phyloP scores from a whole-genome alignment of 2,329 filamentous ascomycete species.

The Drechslerella dactyloides region DNA sequence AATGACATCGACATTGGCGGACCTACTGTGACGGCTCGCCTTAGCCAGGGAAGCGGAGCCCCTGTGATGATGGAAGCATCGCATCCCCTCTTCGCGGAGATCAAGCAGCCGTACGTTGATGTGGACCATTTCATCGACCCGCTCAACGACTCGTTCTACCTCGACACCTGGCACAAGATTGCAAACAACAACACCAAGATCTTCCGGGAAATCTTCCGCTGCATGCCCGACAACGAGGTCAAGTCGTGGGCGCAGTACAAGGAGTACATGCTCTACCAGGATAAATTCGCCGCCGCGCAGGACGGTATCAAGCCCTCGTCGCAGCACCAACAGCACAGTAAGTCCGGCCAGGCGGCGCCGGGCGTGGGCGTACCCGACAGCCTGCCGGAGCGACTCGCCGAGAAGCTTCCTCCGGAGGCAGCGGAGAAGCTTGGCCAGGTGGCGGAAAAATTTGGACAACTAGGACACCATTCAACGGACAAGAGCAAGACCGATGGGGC shows the following conservation, averaged over 20 bases:
- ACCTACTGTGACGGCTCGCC: conserved; percentile 68
- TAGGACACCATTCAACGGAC: conserved; percentile 55
- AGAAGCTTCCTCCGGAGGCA: conserved; percentile 41
- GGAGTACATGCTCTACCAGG: conserved; percentile 77
- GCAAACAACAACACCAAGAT: conserved; percentile 96
- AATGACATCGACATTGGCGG: conserved; percentile 86
- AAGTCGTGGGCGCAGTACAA: conserved; percentile 92
- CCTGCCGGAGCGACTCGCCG: conserved; percentile 36
- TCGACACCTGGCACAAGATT: conserved; percentile 84
- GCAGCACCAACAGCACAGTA: conserved; percentile 61
- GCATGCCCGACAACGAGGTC: conserved; percentile 95
- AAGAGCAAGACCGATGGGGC: conserved; percentile 56
- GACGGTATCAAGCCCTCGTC: conserved; percentile 60
- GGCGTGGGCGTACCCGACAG: conserved; percentile 52
- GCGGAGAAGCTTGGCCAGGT: conserved; percentile 52
- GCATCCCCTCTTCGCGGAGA: conserved; percentile 69
- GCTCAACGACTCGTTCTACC: conserved; percentile 78
- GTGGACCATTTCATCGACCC: conserved; percentile 96
- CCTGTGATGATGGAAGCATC: conserved; percentile 46
- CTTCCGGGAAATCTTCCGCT: conserved; percentile 90
- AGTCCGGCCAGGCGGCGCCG: conserved; percentile 62
- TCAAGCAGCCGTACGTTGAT: conserved; percentile 75
- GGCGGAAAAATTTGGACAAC: conserved; percentile 55
- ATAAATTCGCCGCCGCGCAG: conserved; percentile 75
- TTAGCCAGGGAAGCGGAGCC: conserved; percentile 60